phyloP scores from a whole-genome alignment of 176 grass and related monocot species.

The Triticum aestivum region IWGSC_CS_RefSeq_v2.1 NC_057813.1:5392201-5392700 shows the following conservation, averaged over 20 bases:
- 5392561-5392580: conserved; percentile 46
- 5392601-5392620: conserved; percentile 95
- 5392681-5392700: conserved; percentile 55
- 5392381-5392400: conserved; percentile 44
- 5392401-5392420: background rate
- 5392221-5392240: conserved; percentile 45
- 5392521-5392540: conserved; percentile 63
- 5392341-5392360: conserved; percentile 70
- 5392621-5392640: conserved; percentile 54
- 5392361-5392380: conserved; percentile 90
- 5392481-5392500: conserved; percentile 37
- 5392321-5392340: conserved; percentile 64
- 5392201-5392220: conserved; percentile 57
- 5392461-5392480: conserved; percentile 22
- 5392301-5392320: conserved; percentile 29
- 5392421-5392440: background rate
- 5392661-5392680: conserved; percentile 57
- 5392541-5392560: conserved; percentile 85
- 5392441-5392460: background rate
- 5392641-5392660: conserved; percentile 65
- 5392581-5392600: conserved; percentile 39
- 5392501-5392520: conserved; percentile 57
- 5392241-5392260: conserved; percentile 60
- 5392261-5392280: conserved; percentile 61
- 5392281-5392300: conserved; percentile 66